These are phyloP conservation scores for Kluyveromyces dobzhanskii DNA, from an alignment of 805 yeast genomes.

Conservation along the genomic window DNA sequence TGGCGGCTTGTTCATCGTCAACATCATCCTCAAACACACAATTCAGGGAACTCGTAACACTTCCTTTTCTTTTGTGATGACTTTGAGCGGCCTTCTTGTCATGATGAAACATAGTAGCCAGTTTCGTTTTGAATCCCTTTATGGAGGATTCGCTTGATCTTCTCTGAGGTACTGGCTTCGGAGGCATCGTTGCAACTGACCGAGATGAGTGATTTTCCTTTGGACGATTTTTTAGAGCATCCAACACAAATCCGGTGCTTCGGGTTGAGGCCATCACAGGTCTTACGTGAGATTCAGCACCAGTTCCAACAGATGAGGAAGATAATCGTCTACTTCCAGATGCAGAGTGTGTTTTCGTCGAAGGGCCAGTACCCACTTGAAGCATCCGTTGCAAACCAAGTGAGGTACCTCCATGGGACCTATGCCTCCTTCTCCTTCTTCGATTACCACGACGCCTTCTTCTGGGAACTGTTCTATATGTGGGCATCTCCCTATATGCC, in stretches of 20 bases:
- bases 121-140: conserved; percentile 7
- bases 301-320: background rate
- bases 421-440: conserved; percentile 13
- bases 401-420: background rate
- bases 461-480: conserved; percentile 73
- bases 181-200: too few relatives aligned
- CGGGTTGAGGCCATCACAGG: conserved; percentile 2
- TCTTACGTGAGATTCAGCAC: background rate
- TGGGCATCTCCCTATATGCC: conserved; percentile 61
- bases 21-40: conserved; percentile 22
- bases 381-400: background rate
- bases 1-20: too few relatives aligned
- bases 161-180: conserved; percentile 5
- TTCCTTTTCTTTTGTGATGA: conserved; percentile 10
- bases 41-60: conserved; percentile 11
- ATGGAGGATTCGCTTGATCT: conserved; percentile 11
- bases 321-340: background rate
- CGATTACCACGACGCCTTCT: conserved; percentile 45
- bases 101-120: conserved; percentile 7
- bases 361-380: background rate
- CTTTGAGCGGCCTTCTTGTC: conserved; percentile 8
- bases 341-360: background rate
- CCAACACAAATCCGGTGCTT: conserved; percentile 5
- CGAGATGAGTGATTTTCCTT: background rate
- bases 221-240: conserved; percentile 10